Evolutionary conservation across 768 basidiomycete species (phyloP).

Genomic region (Boletus sp.): DNA sequence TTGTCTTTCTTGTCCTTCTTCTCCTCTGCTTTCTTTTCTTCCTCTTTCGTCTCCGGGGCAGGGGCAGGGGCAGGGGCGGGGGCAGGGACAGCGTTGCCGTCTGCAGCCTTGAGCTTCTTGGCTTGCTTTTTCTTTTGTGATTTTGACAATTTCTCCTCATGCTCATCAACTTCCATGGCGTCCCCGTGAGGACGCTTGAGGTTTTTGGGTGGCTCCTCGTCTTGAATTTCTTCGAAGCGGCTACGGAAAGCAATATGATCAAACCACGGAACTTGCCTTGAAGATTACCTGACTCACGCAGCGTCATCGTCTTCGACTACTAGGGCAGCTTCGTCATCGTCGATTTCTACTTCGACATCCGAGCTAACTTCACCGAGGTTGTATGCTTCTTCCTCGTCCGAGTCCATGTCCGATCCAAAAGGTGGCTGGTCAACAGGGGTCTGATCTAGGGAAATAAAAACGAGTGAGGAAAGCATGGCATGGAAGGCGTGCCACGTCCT

Average conservation of each 20-base stretch:
- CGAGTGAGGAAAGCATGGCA: neutral
- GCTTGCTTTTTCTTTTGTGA: constrained; percentile 58
- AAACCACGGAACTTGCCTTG: neutral
- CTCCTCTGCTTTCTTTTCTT: constrained; percentile 41
- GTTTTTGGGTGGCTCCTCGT: constrained; percentile 37
- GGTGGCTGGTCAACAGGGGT: constrained; percentile 47
- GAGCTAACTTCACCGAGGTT: constrained; percentile 77
- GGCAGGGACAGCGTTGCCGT: constrained; percentile 41
- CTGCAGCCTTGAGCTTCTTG: constrained; percentile 73
- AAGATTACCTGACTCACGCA: constrained; percentile 36
- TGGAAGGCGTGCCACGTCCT: constrained; percentile 6
- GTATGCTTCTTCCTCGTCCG: constrained; percentile 51
- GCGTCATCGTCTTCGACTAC: constrained; percentile 44
- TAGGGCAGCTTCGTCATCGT: constrained; percentile 57
- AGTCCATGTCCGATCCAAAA: constrained; percentile 49
- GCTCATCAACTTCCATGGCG: constrained; percentile 39
- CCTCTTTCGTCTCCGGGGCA: constrained; percentile 23
- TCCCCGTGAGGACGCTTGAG: constrained; percentile 77
- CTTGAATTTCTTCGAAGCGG: constrained; percentile 72
- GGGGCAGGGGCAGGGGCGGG: constrained; percentile 30
- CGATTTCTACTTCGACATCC: constrained; percentile 79
- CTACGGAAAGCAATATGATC: constrained; percentile 20
- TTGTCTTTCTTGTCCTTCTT: constrained; percentile 69
- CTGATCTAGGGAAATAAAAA: constrained; percentile 47
- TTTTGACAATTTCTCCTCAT: constrained; percentile 44